A percentile compares a stretch with the other conserved stretches of the same genome.
phyloP scores from a whole-genome alignment of 129 eudicot species.

The Rutidosis leptorrhynchoides region DNA sequence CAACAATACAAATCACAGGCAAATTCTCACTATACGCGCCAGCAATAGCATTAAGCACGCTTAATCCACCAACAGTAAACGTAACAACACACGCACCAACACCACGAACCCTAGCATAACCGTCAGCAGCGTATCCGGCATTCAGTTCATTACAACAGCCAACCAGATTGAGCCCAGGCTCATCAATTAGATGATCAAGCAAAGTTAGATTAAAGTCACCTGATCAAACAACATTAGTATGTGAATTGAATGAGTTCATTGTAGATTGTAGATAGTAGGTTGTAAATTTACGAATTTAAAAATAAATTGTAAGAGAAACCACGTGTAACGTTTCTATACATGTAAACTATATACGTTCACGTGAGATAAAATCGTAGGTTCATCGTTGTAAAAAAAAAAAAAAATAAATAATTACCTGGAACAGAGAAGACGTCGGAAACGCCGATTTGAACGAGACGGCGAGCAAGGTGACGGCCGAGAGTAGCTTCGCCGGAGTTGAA shows the following conservation, averaged over 20 bases:
- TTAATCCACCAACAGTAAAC: slow-evolving; percentile 67
- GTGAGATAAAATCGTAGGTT: background rate
- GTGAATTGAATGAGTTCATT: background rate
- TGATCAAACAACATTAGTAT: background rate
- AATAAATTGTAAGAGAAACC: too few relatives aligned
- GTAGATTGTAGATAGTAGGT: too few relatives aligned
- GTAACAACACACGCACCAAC: slow-evolving; percentile 67
- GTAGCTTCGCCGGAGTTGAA: slow-evolving; percentile 54
- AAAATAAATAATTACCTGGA: slow-evolving; percentile 39
- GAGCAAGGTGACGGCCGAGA: slow-evolving; percentile 79
- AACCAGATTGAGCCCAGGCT: slow-evolving; percentile 45
- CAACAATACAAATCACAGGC: slow-evolving; percentile 59
- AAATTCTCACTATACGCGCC: slow-evolving; percentile 71
- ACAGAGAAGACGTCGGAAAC: slow-evolving; percentile 63
- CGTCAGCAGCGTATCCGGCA: slow-evolving; percentile 73
- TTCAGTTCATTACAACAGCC: slow-evolving; percentile 73
- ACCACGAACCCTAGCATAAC: slow-evolving; percentile 57
- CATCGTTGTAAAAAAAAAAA: too few relatives aligned
- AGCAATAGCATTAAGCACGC: slow-evolving; percentile 64
- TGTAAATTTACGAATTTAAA: too few relatives aligned
- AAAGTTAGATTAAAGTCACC: slow-evolving; percentile 74
- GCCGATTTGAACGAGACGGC: slow-evolving; percentile 70
- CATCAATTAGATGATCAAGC: slow-evolving; percentile 61
- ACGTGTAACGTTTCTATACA: too few relatives aligned
- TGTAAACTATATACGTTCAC: background rate